phyloP scores from a whole-genome alignment of 768 basidiomycete species.

The Auricularia sp. region DNA sequence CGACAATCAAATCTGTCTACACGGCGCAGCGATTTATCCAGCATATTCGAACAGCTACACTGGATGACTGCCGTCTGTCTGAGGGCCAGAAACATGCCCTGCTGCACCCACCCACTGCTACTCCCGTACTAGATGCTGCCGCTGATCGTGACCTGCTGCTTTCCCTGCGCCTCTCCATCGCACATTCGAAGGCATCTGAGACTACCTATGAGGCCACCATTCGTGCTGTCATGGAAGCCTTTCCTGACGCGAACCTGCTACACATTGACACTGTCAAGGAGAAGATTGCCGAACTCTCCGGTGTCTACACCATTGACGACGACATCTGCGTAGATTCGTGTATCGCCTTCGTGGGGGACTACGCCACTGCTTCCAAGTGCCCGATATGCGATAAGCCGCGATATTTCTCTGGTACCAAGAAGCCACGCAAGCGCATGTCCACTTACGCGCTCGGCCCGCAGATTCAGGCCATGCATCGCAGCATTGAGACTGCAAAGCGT shows the following conservation, averaged over 20 bases:
- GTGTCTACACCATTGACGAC: constrained; percentile 12
- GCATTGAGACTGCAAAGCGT: not conserved
- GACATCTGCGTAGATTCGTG: constrained; percentile 22
- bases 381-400: constrained; percentile 19
- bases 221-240: not conserved
- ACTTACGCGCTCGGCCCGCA: constrained; percentile 5
- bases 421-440: not conserved
- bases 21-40: too few species aligned
- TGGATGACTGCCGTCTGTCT: too few species aligned
- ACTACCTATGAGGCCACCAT: constrained; percentile 14
- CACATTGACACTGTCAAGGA: constrained; percentile 22
- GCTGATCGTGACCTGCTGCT: constrained; percentile 17
- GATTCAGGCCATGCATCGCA: constrained; percentile 4
- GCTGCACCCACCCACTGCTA: too few species aligned
- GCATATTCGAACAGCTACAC: too few species aligned
- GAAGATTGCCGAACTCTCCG: constrained; percentile 8
- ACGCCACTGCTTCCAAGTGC: constrained; percentile 11
- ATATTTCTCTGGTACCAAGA: constrained; percentile 9
- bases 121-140: too few species aligned
- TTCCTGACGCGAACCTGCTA: constrained; percentile 3
- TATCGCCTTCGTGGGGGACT: constrained; percentile 31
- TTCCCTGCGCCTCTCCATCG: constrained; percentile 25
- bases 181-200: constrained; percentile 20
- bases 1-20: too few species aligned
- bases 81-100: too few species aligned